These are phyloP conservation scores for Cutaneotrichosporon sp. DNA, from an alignment of 1,284 basidiomycete genomes.

Conservation along the genomic window DNA sequence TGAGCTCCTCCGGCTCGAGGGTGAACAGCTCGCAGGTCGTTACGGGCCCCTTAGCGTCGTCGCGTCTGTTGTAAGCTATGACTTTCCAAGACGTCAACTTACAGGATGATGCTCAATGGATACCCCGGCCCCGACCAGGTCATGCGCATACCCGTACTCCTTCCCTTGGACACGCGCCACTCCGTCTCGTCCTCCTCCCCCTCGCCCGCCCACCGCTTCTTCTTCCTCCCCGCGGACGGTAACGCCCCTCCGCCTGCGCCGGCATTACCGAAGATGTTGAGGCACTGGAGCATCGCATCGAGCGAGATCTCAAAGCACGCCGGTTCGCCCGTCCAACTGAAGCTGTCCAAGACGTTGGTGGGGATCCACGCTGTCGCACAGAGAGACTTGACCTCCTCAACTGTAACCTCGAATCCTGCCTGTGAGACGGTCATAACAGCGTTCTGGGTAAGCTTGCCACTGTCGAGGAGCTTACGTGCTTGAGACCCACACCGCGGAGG, in stretches of 20 bases:
- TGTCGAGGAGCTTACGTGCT: slow-evolving; percentile 58
- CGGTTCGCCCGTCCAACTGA: slow-evolving; percentile 55
- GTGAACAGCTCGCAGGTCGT: slow-evolving; percentile 86
- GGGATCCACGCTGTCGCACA: slow-evolving; percentile 83
- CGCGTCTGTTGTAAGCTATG: slow-evolving; percentile 60
- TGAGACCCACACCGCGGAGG: slow-evolving; percentile 73
- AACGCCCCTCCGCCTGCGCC: slow-evolving; percentile 24
- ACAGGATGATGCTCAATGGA: slow-evolving; percentile 78
- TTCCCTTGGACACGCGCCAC: slow-evolving; percentile 25
- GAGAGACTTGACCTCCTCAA: slow-evolving; percentile 78
- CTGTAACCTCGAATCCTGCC: slow-evolving; percentile 74
- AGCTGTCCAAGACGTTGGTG: slow-evolving; percentile 74
- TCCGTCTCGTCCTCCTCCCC: slow-evolving; percentile 54
- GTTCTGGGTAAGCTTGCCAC: slow-evolving; percentile 56
- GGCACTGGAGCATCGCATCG: slow-evolving; percentile 76
- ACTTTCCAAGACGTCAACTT: slow-evolving; percentile 45
- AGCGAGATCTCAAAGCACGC: slow-evolving; percentile 75
- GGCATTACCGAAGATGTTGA: slow-evolving; percentile 88
- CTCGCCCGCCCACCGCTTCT: slow-evolving; percentile 51
- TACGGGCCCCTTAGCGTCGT: slow-evolving; percentile 77
- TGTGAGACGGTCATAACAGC: slow-evolving; percentile 72
- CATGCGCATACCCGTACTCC: slow-evolving; percentile 74
- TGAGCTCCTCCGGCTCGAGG: slow-evolving; percentile 74
- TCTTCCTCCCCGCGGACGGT: slow-evolving; percentile 16
- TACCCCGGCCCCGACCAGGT: slow-evolving; percentile 75